Conservation (phyloP, 495 filamentous ascomycete genomes). For the Barbatosphaeria neglecta region DNA sequence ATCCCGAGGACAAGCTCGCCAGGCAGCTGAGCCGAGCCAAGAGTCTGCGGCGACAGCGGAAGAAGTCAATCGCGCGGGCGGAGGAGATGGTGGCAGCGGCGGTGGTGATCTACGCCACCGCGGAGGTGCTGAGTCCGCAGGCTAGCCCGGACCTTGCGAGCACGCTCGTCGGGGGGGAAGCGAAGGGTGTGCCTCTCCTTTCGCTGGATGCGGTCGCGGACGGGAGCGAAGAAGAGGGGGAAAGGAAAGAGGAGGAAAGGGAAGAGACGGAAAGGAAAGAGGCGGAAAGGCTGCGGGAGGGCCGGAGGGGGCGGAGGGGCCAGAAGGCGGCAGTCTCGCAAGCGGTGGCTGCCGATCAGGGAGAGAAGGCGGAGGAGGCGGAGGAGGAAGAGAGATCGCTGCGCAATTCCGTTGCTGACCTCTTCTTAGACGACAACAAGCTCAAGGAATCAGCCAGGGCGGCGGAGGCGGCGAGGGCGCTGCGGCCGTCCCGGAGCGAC, state of each 20-base stretch:
- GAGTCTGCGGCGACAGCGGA: slow-evolving; percentile 25
- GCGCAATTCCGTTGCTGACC: slow-evolving; percentile 32
- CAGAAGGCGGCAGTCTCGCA: neutral
- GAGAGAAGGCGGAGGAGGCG: slow-evolving; percentile 13
- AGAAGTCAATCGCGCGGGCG: slow-evolving; percentile 24
- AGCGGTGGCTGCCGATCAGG: slow-evolving; percentile 19
- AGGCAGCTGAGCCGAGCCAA: slow-evolving; percentile 23
- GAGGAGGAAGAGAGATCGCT: slow-evolving; percentile 13
- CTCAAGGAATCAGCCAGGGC: slow-evolving; percentile 16
- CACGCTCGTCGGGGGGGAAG: slow-evolving; percentile 19
- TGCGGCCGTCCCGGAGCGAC: slow-evolving; percentile 11
- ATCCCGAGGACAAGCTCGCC: slow-evolving; percentile 28
- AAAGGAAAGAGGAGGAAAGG: neutral
- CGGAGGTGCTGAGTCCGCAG: slow-evolving; percentile 24
- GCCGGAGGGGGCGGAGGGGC: too few species aligned
- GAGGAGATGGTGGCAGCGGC: slow-evolving; percentile 37
- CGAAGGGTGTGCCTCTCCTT: too few species aligned
- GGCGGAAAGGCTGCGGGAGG: too few species aligned
- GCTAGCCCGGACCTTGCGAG: slow-evolving; percentile 18
- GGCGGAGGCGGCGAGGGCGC: slow-evolving; percentile 23
- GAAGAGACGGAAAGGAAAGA: slow-evolving; percentile 3
- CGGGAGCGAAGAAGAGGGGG: slow-evolving; percentile 14
- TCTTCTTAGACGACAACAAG: slow-evolving; percentile 34
- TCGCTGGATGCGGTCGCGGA: slow-evolving; percentile 12
- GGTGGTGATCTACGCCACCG: slow-evolving; percentile 34